Conservation (phyloP, 257 asterid species). For the Leptodermis oblonga region DNA sequence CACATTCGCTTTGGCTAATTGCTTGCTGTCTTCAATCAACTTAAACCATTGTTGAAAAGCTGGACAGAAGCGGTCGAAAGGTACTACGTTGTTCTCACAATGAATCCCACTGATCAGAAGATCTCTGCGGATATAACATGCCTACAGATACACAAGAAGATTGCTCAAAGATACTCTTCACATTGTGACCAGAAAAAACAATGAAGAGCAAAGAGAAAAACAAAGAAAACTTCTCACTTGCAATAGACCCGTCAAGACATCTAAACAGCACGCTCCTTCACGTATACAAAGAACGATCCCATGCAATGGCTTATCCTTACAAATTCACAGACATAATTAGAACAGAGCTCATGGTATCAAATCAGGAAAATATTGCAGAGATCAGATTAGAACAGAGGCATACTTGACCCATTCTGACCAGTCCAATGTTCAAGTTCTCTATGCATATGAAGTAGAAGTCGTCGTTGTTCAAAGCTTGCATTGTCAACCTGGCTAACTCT, state of each 20-base stretch:
- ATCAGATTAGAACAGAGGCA: constrained; percentile 11
- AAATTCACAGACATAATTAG: constrained; percentile 11
- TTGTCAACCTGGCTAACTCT: constrained; percentile 47
- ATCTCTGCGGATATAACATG: constrained; percentile 54
- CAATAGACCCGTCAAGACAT: constrained; percentile 56
- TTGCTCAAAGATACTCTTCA: not conserved
- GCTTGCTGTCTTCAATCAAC: constrained; percentile 59
- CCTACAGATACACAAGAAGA: constrained; percentile 34
- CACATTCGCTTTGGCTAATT: constrained; percentile 31
- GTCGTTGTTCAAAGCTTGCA: constrained; percentile 44
- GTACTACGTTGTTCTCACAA: constrained; percentile 35
- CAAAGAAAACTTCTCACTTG: constrained; percentile 39
- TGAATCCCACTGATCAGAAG: constrained; percentile 22
- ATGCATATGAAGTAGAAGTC: constrained; percentile 65
- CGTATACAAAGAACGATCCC: constrained; percentile 62
- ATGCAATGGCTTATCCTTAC: constrained; percentile 32
- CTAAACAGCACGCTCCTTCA: constrained; percentile 69
- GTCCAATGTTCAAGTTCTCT: constrained; percentile 47
- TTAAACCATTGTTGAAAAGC: constrained; percentile 44
- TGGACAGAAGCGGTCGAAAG: constrained; percentile 23
- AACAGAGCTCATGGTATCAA: not conserved
- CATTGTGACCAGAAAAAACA: not conserved
- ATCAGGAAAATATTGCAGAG: not conserved
- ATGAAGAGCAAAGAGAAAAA: not conserved
- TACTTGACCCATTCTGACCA: constrained; percentile 39